These are phyloP conservation scores for Backusella westeae DNA, from an alignment of 192 early-diverging fungal genomes.

Conservation along the genomic window DNA sequence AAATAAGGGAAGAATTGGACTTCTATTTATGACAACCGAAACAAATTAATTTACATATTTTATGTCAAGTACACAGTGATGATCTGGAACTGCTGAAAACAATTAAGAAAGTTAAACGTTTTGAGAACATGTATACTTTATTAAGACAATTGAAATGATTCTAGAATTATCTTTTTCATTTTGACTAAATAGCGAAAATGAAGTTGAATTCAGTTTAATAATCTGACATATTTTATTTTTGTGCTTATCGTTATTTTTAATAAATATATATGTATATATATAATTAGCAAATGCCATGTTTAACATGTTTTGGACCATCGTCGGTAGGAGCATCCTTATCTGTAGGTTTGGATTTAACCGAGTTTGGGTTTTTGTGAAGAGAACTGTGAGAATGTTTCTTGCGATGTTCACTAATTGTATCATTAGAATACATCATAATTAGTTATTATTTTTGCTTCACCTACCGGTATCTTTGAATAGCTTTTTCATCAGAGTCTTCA, in stretches of 20 bases:
- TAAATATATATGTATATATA: not conserved
- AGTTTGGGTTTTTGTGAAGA: not conserved
- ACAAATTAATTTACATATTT: slow-evolving; percentile 2
- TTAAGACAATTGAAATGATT: not conserved
- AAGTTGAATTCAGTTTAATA: not conserved
- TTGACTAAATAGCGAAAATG: not conserved
- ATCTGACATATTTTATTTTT: not conserved
- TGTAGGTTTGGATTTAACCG: not conserved
- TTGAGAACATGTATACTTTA: not conserved
- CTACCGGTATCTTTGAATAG: not conserved
- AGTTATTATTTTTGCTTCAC: not conserved
- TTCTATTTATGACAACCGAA: not conserved
- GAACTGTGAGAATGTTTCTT: not conserved
- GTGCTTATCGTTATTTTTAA: not conserved
- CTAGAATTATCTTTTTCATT: not conserved
- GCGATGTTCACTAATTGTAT: not conserved
- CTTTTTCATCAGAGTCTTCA: not conserved
- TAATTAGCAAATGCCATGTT: slow-evolving; percentile 3
- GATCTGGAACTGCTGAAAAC: not conserved
- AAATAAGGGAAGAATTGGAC: not conserved
- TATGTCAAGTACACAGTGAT: not conserved
- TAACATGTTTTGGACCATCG: not conserved
- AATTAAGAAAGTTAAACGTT: not conserved
- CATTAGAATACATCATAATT: not conserved
- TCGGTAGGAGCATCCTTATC: not conserved